A percentile compares a stretch with the other conserved stretches of the same genome.
Evolutionary conservation across 768 basidiomycete genomes (phyloP).

Genomic region (Boletus edulis): DNA sequence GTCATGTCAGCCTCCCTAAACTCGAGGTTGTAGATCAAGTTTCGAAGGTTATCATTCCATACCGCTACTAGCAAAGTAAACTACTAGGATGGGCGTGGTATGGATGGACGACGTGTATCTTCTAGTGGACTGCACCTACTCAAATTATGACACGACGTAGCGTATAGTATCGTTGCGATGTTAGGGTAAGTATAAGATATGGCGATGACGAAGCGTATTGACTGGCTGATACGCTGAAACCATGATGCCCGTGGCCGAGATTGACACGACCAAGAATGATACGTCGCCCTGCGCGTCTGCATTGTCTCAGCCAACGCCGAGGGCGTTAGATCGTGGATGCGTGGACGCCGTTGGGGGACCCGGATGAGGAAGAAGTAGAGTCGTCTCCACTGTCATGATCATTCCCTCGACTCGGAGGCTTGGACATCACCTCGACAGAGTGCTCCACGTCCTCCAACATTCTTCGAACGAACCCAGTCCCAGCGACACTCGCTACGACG

Average conservation of each 20-base stretch:
- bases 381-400: background rate
- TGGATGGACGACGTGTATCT: background rate
- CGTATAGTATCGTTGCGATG: background rate
- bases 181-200: background rate
- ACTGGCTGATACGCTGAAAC: no score
- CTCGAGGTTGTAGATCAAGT: no score
- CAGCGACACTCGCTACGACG: slow-evolving; percentile 23
- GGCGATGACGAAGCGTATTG: background rate
- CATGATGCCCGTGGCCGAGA: no score
- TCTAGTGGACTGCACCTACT: background rate
- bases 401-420: background rate
- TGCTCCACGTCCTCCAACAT: slow-evolving; percentile 19
- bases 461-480: slow-evolving; percentile 26
- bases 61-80: background rate
- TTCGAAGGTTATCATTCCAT: background rate
- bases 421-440: slow-evolving; percentile 15
- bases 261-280: background rate
- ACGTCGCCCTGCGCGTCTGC: background rate
- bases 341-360: background rate
- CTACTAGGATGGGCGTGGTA: background rate
- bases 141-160: background rate
- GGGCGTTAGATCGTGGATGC: background rate
- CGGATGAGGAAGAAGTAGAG: slow-evolving; percentile 2
- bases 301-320: background rate
- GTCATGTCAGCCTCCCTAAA: no score